phyloP scores from a whole-genome alignment of 306 rosid genomes.

The Fagus crenata region DNA sequence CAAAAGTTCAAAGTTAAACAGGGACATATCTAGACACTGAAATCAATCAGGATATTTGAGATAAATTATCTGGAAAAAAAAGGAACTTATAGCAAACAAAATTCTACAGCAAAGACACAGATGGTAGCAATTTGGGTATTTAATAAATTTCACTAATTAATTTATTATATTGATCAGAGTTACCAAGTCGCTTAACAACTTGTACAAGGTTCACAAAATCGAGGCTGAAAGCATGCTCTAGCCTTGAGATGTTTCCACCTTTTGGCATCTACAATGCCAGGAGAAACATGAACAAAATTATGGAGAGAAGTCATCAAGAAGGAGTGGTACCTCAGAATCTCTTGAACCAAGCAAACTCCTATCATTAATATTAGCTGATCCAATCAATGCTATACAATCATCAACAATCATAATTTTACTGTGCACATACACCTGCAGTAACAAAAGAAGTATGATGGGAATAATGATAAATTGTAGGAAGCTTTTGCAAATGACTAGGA shows the following conservation, averaged over 20 bases:
- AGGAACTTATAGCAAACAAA: background rate
- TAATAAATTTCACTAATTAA: slow-evolving; percentile 1
- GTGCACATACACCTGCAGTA: slow-evolving; percentile 85
- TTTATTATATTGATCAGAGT: slow-evolving; percentile 7
- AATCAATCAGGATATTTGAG: slow-evolving; percentile 3
- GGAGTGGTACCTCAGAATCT: slow-evolving; percentile 85
- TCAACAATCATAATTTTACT: slow-evolving; percentile 94
- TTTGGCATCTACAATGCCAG: slow-evolving; percentile 11
- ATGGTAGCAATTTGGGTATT: background rate
- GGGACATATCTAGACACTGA: background rate
- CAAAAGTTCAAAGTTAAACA: slow-evolving; percentile 13
- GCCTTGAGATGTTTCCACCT: background rate
- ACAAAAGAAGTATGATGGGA: slow-evolving; percentile 12
- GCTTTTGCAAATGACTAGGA: background rate
- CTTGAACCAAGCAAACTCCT: slow-evolving; percentile 95
- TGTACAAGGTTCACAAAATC: background rate
- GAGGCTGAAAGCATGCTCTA: too few relatives aligned
- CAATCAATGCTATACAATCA: slow-evolving; percentile 75
- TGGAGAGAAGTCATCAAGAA: background rate
- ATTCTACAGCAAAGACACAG: background rate
- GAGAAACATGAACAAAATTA: slow-evolving; percentile 15
- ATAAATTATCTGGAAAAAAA: slow-evolving; percentile 17
- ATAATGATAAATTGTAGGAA: slow-evolving; percentile 3
- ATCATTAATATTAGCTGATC: slow-evolving; percentile 98
- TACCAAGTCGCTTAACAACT: background rate